Evolutionary conservation across 2,329 filamentous ascomycete genomes (phyloP).

Genomic region (Cladosporium sp.): DNA sequence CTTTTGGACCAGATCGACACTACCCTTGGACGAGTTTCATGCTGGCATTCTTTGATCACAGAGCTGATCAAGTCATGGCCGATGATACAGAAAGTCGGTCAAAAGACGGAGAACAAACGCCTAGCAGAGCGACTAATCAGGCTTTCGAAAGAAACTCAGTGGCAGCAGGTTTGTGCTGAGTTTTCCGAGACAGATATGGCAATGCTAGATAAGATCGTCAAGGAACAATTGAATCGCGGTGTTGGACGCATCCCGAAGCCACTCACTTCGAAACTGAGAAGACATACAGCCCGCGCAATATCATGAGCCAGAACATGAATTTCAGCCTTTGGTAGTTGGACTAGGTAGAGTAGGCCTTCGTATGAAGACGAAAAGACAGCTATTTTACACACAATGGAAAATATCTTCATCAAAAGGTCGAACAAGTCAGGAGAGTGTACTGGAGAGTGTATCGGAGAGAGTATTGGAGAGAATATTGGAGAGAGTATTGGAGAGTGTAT

Average conservation of each 20-base stretch:
- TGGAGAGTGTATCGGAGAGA: neutral
- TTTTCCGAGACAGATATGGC: slow-evolving; percentile 4
- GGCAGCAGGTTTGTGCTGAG: slow-evolving; percentile 1
- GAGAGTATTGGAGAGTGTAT: neutral
- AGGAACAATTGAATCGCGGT: neutral
- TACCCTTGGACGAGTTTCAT: slow-evolving; percentile 4
- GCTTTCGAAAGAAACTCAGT: slow-evolving; percentile 2
- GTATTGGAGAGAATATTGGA: neutral
- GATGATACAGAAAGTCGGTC: neutral
- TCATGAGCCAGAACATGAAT: neutral
- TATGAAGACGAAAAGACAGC: neutral
- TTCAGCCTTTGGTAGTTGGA: neutral
- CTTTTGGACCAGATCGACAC: slow-evolving; percentile 3
- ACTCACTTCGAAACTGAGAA: neutral
- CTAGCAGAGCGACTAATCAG: slow-evolving; percentile 5
- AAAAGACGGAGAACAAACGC: slow-evolving; percentile 5
- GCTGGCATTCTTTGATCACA: slow-evolving; percentile 4
- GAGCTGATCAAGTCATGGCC: slow-evolving; percentile 4
- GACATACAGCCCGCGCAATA: neutral
- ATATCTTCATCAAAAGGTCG: neutral
- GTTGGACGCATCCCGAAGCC: neutral
- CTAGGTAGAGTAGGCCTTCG: neutral
- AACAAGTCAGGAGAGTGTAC: neutral
- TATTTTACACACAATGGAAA: neutral
- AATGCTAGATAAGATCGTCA: slow-evolving; percentile 1